phyloP scores from a whole-genome alignment of 805 yeast species.

The Saccharomyces eubayanus region DNA sequence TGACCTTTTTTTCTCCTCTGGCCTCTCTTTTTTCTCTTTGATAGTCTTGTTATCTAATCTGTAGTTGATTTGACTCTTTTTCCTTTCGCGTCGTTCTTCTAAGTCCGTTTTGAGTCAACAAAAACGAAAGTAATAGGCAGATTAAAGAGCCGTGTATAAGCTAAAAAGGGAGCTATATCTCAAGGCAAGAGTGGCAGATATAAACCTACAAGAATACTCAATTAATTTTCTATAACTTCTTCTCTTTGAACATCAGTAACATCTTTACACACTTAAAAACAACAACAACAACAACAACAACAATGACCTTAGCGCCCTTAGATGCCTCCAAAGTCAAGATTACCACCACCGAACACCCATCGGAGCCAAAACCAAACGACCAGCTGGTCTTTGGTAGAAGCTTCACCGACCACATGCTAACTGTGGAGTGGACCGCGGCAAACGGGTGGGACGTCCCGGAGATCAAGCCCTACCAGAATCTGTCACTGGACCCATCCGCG shows the following conservation, averaged over 20 bases:
- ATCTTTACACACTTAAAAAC: slow-evolving; percentile 4
- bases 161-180: background rate
- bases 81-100: background rate
- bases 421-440: slow-evolving; percentile 67
- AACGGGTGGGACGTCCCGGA: slow-evolving; percentile 84
- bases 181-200: background rate
- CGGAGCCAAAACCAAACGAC: slow-evolving; percentile 48
- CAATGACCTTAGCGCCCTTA: slow-evolving; percentile 33
- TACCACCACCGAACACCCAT: slow-evolving; percentile 40
- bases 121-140: background rate
- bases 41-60: background rate
- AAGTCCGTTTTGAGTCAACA: background rate
- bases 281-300: too few species aligned
- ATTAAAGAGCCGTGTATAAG: background rate
- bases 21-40: background rate
- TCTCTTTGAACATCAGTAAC: background rate
- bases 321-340: slow-evolving; percentile 48
- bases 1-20: background rate
- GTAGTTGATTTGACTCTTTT: background rate
- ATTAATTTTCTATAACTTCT: background rate
- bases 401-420: slow-evolving; percentile 83
- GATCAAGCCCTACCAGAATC: slow-evolving; percentile 73
- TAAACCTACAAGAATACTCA: background rate
- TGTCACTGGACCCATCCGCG: slow-evolving; percentile 75
- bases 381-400: slow-evolving; percentile 58